Base-by-base conservation (phyloP, 495 filamentous ascomycete genomes). In the Peziza echinospora region DNA sequence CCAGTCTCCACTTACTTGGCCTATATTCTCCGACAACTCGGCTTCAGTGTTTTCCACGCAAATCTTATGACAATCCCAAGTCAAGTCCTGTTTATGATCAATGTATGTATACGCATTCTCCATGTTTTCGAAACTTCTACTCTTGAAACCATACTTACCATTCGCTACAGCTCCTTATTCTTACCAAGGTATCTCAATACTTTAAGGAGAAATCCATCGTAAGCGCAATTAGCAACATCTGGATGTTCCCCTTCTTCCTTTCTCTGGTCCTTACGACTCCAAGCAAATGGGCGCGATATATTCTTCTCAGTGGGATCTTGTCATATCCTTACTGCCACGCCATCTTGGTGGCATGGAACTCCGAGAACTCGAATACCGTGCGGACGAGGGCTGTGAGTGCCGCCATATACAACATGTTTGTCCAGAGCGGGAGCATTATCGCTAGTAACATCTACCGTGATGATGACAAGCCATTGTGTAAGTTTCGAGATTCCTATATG, bases 251-350 rank as follows among this genome's bases (percentile, higher is more conserved):
- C 0, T 66, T 67, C 44, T 49, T 77, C 9, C 65, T 76, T 43
- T 68, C 67, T 0, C 63, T 79, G 11, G 62, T 70, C 53, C 43
- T 57, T 41, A 26, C 67, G 51, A 53, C 22, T 45, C 57, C 53
- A 24, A 63, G 57, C 6, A 47, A 64, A 0, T 79, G 76, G 76
- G 59, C 58, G 3, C 62, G 68, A 21, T 78, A 71, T 59, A 60
- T 63, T 0, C 42, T 77, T 5, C 47, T 73, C 2, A 68, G 68
- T 2, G 56, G 71, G 3, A 44, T 78, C 8, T 61, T 75, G n/a
- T 68, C 68, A 7, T 70, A 71, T 40, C 75, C 75, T 1, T 77
- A 78, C 53, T 67, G 71, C 48, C 75, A 77, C 54, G 70, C 74
- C 4, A 71, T 78, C 45, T 47, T 77, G 13, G 73, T 77, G 5